A percentile compares a stretch with the other conserved stretches of the same genome.
phyloP scores from a whole-genome alignment of 176 grass and related monocot genomes.

The Carex pumila region DNA sequence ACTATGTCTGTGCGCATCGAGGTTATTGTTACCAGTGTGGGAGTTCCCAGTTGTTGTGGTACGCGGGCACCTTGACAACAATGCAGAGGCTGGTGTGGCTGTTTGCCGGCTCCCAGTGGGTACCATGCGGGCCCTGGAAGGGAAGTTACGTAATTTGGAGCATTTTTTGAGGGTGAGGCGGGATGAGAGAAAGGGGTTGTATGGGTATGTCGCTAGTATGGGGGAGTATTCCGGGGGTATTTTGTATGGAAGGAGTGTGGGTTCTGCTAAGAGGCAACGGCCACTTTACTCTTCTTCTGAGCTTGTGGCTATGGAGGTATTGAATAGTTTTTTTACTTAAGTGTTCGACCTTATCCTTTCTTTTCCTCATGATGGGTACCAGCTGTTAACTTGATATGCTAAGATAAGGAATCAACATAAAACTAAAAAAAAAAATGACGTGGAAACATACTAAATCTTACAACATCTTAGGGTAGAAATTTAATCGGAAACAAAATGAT shows the following conservation, averaged over 20 bases:
- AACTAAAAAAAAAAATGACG: background rate
- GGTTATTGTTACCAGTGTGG: constrained; percentile 88
- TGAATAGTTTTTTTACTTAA: constrained; percentile 5
- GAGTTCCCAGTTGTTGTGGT: constrained; percentile 78
- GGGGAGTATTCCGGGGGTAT: constrained; percentile 86
- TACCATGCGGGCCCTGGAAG: constrained; percentile 83
- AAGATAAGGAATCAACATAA: background rate
- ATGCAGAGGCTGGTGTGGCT: constrained; percentile 49
- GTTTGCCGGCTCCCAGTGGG: constrained; percentile 65
- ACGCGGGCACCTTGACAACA: constrained; percentile 43
- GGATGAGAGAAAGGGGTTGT: constrained; percentile 90
- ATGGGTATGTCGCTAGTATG: constrained; percentile 82
- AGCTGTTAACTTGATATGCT: background rate
- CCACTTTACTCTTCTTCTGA: constrained; percentile 73
- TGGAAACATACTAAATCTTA: background rate
- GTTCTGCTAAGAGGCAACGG: constrained; percentile 62
- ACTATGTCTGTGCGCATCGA: constrained; percentile 90
- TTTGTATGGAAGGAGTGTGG: constrained; percentile 63
- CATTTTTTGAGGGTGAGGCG: constrained; percentile 95
- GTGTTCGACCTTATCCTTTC: background rate
- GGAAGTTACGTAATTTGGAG: constrained; percentile 78
- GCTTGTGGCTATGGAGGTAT: constrained; percentile 95
- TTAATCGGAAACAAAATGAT: background rate
- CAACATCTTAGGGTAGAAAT: background rate
- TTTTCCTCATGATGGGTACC: background rate